These are phyloP conservation scores for Fomitopsis pinicola DNA, from an alignment of 1,284 basidiomycete genomes.

Conservation along the genomic window DNA sequence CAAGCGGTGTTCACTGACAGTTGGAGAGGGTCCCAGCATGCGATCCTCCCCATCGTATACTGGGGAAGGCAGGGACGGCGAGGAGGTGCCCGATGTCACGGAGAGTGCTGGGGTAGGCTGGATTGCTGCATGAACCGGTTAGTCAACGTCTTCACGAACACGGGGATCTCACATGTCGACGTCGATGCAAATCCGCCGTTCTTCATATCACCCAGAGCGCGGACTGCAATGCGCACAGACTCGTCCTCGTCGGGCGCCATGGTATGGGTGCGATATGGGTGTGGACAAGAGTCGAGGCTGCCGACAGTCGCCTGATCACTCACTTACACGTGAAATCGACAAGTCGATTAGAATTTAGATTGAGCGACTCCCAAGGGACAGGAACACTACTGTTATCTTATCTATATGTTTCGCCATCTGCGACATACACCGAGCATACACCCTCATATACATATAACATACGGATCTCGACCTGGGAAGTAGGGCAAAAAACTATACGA, in stretches of 20 bases:
- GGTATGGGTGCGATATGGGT: constrained; percentile 7
- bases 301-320: not conserved
- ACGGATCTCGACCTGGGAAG: not conserved
- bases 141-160: not conserved
- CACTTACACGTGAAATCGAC: constrained; percentile 8
- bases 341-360: not conserved
- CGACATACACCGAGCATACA: not conserved
- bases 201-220: constrained; percentile 67
- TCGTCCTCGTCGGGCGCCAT: constrained; percentile 41
- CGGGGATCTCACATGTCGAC: constrained; percentile 24
- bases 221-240: constrained; percentile 62
- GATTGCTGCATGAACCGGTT: constrained; percentile 18
- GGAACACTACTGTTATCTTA: constrained; percentile 4
- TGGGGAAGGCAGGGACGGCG: constrained; percentile 28
- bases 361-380: not conserved
- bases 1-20: not conserved
- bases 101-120: constrained; percentile 35
- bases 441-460: not conserved
- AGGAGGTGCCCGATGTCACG: constrained; percentile 27
- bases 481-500: not conserved
- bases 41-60: constrained; percentile 18
- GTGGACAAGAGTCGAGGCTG: constrained; percentile 1
- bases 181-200: constrained; percentile 34
- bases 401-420: not conserved
- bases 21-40: not conserved